These are phyloP conservation scores for Arthrobotrys musiformis DNA, from an alignment of 2,329 filamentous ascomycete genomes.

Conservation along the genomic window DNA sequence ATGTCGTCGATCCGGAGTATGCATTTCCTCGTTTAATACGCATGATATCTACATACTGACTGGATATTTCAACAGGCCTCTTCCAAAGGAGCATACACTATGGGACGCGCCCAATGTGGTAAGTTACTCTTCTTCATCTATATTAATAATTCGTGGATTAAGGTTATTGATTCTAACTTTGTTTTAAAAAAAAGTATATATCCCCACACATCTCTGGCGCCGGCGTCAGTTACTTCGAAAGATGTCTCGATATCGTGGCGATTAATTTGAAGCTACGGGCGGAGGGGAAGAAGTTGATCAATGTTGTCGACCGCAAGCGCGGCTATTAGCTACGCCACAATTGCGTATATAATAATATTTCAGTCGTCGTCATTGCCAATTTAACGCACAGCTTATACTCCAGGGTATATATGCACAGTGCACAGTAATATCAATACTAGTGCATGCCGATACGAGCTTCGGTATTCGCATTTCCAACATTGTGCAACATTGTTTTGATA, in stretches of 20 bases:
- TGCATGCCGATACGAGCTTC: too few species aligned
- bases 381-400: neutral
- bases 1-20: slow-evolving; percentile 79
- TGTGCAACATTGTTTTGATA: neutral
- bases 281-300: slow-evolving; percentile 70
- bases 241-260: slow-evolving; percentile 70
- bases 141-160: neutral
- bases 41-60: neutral
- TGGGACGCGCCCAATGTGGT: slow-evolving; percentile 77
- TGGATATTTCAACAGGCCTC: slow-evolving; percentile 63
- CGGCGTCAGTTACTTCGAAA: slow-evolving; percentile 68
- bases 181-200: slow-evolving; percentile 30
- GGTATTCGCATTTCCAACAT: neutral
- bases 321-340: slow-evolving; percentile 66
- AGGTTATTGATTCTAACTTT: slow-evolving; percentile 64
- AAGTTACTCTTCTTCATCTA: slow-evolving; percentile 63
- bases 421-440: too few species aligned
- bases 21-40: neutral
- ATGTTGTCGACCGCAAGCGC: slow-evolving; percentile 70
- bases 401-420: neutral
- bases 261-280: slow-evolving; percentile 69
- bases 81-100: slow-evolving; percentile 74
- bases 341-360: neutral
- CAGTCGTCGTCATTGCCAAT: neutral
- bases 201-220: slow-evolving; percentile 69